Conservation (phyloP, 2,329 filamentous ascomycete species). For the Trichoderma hamatum region DNA sequence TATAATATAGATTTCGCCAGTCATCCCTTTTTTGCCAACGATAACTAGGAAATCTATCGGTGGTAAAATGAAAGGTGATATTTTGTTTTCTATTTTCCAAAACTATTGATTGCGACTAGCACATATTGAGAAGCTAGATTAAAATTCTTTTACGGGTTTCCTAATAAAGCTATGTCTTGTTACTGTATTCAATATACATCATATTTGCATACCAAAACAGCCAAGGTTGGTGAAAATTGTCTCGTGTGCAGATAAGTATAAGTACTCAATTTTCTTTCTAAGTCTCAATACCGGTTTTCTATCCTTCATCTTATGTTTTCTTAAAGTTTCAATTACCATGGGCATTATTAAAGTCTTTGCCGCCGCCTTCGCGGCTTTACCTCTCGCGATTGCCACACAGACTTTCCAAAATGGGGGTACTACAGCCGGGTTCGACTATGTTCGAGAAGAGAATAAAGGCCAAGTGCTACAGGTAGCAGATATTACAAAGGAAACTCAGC, state of each 20-base stretch:
- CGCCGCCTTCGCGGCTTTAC: constrained; percentile 1
- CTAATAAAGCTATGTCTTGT: background rate
- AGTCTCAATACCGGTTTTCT: background rate
- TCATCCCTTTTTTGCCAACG: background rate
- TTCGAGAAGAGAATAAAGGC: constrained; percentile 47
- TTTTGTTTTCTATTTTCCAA: background rate
- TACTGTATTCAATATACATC: background rate
- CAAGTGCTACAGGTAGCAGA: constrained; percentile 48
- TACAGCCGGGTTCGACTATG: constrained; percentile 44
- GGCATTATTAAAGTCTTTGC: background rate
- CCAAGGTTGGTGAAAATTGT: no score
- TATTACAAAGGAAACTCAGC: constrained; percentile 42
- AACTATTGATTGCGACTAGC: background rate
- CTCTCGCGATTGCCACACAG: constrained; percentile 35
- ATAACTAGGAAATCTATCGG: background rate
- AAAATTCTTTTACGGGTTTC: background rate
- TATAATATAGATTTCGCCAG: background rate
- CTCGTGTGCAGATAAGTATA: background rate
- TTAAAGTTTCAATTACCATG: background rate
- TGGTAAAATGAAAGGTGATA: background rate
- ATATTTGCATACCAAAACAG: background rate
- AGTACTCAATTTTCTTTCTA: background rate
- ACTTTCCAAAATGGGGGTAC: constrained; percentile 48
- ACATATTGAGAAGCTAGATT: background rate
- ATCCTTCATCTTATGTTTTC: background rate